Evolutionary conservation across 2,329 filamentous ascomycete genomes (phyloP), one percentile per base, ranked within the genome.

Genomic region (Penicillium sp.): DNA sequence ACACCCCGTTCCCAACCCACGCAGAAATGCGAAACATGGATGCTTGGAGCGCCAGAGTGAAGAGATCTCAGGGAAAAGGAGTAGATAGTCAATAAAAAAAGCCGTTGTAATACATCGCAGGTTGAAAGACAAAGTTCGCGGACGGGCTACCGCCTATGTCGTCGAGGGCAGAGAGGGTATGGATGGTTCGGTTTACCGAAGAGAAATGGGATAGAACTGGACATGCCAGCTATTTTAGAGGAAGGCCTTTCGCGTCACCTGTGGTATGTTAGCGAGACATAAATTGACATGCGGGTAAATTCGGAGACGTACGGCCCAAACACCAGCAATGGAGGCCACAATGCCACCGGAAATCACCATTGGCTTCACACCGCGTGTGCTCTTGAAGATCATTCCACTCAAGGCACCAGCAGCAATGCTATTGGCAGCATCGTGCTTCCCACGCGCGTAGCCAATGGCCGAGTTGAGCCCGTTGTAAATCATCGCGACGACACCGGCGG

Each of bases 361-460:
- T 29, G 90, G 91, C 72, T 88, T 82, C 54, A 93, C 56, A 5
- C 93, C 93, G 65, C 88, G 82, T 42, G 95, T 97, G 71, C 91
- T 95, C 80, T 96, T 97, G 76, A 98, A 98, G 12, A 98, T 70
- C 80, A 92, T 91, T 50, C 93, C 93, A 66, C 90, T 95, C 61
- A 98, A 70, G 1, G 80, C 87, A 57, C 95, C 93, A 4, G 93
- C 92, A 18, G 81, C 73, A 46, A 98, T 81, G 56, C 89, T 93
- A 76, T 98, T 98, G 50, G 86, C 82, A 3, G 89, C 81, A 70
- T 98, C 95, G 62, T 95, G 90, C 75, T 89, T 89, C 56, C 89
- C 89, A 53, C 91, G 80, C 56, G 84, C 70, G 63, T 87, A 84
- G 33, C 89, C 90, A 54, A 95, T 83, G 49, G 82, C 82, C 28